Evolutionary conservation across 192 early-diverging fungal species (phyloP), one percentile per base, ranked within the genome.

Genomic region (Coemansia sp.): DNA sequence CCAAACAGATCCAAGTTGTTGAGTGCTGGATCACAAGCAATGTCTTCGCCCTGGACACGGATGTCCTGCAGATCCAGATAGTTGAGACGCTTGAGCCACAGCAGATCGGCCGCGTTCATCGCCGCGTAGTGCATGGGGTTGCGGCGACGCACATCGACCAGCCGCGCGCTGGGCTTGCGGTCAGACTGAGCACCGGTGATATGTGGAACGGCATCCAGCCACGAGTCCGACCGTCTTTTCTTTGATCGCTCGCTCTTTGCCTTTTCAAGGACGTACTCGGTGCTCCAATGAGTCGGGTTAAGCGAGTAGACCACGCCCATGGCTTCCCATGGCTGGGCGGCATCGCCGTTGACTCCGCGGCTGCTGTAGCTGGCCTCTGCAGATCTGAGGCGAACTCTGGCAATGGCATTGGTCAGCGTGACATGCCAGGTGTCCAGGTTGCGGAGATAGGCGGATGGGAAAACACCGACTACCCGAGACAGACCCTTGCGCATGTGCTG

Each of bases 111-210:
- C 0, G 70, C 22, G 39, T 45, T 71, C 28, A 62, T 66, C 9
- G 81, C 81, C 14, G 75, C 81, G 38, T 83, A 75, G 56, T 83
- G 81, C 58, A 83, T 72, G 56, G 67, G 66, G 32, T 68, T 83
- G 67, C 81, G 81, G 20, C 75, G 70, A 8, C 67, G 43, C 18
- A 83, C 66, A 20, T 83, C 81, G 2, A 57, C 68, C 39, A 69
- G 33, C 45, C 57, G 65, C 20, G 43, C 55, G 64, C 71, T 51
- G 12, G 72, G 57, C 61, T 66, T 67, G 34, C 66, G 69, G 3
- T 61, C 74, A 18, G 55, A 22, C 36, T 43, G 54, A 18, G 69
- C 35, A n/a, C 66, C 61, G 3, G 66, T 61, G 14, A 76, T 61
- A 51, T 65, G 65, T 2, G 71, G 75, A 33, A 83, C 80, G 1